Base-by-base conservation (phyloP, 495 filamentous ascomycete genomes). In the Neurospora sp. region DNA sequence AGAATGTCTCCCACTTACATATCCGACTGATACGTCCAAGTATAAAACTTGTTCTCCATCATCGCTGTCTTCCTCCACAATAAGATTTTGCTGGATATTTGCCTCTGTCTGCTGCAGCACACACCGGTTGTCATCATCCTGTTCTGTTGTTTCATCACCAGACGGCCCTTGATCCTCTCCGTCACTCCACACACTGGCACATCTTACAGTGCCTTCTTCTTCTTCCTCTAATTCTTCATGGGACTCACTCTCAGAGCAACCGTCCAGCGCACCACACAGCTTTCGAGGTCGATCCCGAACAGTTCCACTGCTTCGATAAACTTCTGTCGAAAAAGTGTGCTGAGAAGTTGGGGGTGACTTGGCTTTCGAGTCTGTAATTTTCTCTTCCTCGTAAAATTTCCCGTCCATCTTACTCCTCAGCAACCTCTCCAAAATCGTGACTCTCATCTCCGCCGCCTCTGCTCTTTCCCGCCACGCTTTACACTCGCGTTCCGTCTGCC, bases 391-490 rank as follows among this genome's bases (percentile, higher is more conserved):
- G 4, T 27, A 66, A 4, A 39, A 35, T 35, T 38, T 72, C 44
- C 70, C 77, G 39, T 73, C 74, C 39, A 79, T 41, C 40, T 76
- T 78, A 39, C 77, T 66, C 27, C 54, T 66, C 27, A 39, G 75
- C 75, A 23, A 81, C 74, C 46, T 74, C 74, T 85, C 78, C 66
- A 86, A 81, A 6, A 81, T 75, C 11, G 76, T 73, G 0, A 88
- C 77, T 35, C 82, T 79, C 75, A 79, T 82, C 81, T 90, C 87
- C 0, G 87, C 86, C 14, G 78, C 75, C 77, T 87, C 82, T 1
- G 88, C 88, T 70, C 85, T 79, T 37, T 77, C 79, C 70, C 82
- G 82, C 88, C 88, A 90, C 70, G 79, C 77, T 39, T 78, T 73
- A 48, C 81, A 76, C 69, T 88, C 85, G 35, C 79, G 79, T 70